Percentiles rank a stretch among this genome's conserved stretches.
These are phyloP conservation scores for Mucor circinelloides DNA, from an alignment of 371 early-diverging fungal genomes.

Conservation along the genomic window DNA sequence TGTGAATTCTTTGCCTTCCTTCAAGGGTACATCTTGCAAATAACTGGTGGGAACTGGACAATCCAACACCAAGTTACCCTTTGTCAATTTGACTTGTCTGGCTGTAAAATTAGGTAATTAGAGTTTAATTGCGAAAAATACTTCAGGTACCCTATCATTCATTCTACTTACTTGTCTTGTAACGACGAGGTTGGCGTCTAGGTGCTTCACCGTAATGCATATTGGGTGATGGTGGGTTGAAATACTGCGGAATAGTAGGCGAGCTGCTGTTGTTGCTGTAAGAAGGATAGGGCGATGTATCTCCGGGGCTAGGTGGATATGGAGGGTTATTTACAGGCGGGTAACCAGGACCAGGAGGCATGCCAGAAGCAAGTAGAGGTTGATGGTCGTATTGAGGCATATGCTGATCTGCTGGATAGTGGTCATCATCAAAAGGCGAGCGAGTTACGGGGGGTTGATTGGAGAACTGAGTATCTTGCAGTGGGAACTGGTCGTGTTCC, in stretches of 20 bases:
- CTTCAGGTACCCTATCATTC: neutral
- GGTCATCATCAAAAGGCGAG: slow-evolving; percentile 48
- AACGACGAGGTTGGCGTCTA: slow-evolving; percentile 58
- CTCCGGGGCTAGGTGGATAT: slow-evolving; percentile 11
- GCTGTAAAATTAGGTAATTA: slow-evolving; percentile 26
- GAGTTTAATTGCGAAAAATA: neutral
- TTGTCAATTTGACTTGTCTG: slow-evolving; percentile 66
- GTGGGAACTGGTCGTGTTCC: slow-evolving; percentile 47
- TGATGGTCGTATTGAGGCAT: slow-evolving; percentile 25
- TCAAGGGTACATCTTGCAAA: slow-evolving; percentile 58
- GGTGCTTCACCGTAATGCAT: slow-evolving; percentile 60
- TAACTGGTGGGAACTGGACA: slow-evolving; percentile 74
- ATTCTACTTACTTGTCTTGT: slow-evolving; percentile 58
- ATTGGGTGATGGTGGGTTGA: slow-evolving; percentile 28
- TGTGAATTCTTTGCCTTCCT: slow-evolving; percentile 71
- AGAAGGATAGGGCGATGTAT: slow-evolving; percentile 23
- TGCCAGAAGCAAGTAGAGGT: slow-evolving; percentile 14
- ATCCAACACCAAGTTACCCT: slow-evolving; percentile 80
- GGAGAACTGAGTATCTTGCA: slow-evolving; percentile 50
- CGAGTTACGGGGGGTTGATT: slow-evolving; percentile 38
- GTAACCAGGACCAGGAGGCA: slow-evolving; percentile 3
- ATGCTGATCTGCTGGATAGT: slow-evolving; percentile 32
- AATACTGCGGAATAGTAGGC: slow-evolving; percentile 9
- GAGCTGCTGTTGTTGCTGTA: slow-evolving; percentile 6
- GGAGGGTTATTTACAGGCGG: slow-evolving; percentile 1